Conservation (phyloP, 176 grass and related monocot genomes). For the Calamus simplicifolius region DNA sequence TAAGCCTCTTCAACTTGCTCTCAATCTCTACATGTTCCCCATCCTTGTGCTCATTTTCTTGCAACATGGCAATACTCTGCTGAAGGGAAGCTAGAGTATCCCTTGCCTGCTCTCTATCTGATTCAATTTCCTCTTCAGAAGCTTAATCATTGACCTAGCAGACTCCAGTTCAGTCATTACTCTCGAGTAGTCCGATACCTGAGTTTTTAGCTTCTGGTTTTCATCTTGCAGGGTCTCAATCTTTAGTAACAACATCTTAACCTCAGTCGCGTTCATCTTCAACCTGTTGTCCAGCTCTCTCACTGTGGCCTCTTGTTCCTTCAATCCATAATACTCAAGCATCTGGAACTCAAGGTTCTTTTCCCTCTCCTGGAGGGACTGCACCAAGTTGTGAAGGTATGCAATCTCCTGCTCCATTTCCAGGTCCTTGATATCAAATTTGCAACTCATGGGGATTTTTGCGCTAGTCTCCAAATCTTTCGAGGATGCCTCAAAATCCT, state of each 20-base stretch:
- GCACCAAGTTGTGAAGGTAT: conserved; percentile 35
- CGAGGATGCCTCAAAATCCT: too few relatives aligned
- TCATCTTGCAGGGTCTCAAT: conserved; percentile 60
- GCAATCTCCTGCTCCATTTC: conserved; percentile 31
- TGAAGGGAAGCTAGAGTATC: conserved; percentile 11
- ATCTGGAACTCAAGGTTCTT: conserved; percentile 47
- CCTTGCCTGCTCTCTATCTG: conserved; percentile 14
- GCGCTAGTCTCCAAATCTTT: too few relatives aligned
- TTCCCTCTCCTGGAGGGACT: conserved; percentile 51
- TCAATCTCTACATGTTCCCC: conserved; percentile 20
- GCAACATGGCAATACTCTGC: conserved; percentile 29
- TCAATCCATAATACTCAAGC: conserved; percentile 49
- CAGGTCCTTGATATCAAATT: background rate
- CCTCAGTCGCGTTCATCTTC: conserved; percentile 29
- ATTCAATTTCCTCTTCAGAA: conserved; percentile 25
- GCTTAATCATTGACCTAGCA: conserved; percentile 39
- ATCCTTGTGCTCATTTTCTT: conserved; percentile 19
- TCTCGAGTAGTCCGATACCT: conserved; percentile 34
- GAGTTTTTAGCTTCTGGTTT: conserved; percentile 50
- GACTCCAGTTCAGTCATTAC: conserved; percentile 37
- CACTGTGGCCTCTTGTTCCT: conserved; percentile 33
- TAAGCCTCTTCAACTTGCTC: conserved; percentile 21
- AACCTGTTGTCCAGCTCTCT: conserved; percentile 49
- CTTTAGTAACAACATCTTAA: conserved; percentile 34
- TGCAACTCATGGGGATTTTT: background rate